Conservation (phyloP, 108 stramenopile species). For the Nannochloropsis gaditana region DNA sequence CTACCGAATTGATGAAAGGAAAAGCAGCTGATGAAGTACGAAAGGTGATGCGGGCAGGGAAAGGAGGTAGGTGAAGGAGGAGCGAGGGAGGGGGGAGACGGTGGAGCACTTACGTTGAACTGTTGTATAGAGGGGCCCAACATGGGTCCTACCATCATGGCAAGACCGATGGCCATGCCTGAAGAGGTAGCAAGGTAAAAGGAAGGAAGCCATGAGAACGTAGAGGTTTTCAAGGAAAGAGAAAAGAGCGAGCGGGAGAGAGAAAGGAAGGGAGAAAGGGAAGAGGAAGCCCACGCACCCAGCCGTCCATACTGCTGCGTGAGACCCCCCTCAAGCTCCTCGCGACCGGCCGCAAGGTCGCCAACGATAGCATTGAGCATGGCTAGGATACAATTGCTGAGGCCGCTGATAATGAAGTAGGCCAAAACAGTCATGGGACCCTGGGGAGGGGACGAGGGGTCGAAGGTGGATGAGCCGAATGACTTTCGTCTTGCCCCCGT, state of each 20-base stretch:
- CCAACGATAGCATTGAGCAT: neutral
- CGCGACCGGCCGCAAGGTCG: neutral
- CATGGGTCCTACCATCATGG: neutral
- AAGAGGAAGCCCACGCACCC: neutral
- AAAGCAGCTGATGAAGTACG: too few species aligned
- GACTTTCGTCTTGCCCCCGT: too few species aligned
- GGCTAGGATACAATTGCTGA: neutral
- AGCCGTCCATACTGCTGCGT: neutral
- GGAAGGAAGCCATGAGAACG: neutral
- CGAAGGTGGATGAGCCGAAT: neutral
- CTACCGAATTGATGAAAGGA: too few species aligned
- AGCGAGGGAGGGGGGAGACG: neutral
- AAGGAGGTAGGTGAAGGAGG: neutral
- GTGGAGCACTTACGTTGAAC: neutral
- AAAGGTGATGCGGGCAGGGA: neutral
- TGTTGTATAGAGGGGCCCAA: neutral
- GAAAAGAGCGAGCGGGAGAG: neutral
- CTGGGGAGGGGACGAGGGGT: neutral
- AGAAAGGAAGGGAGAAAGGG: neutral
- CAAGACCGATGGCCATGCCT: slow-evolving; percentile 2
- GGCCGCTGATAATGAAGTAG: neutral
- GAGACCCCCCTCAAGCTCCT: neutral
- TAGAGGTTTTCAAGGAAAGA: neutral
- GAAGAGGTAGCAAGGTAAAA: neutral
- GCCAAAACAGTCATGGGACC: neutral